Conservation (phyloP, 768 basidiomycete species). For the Neoboletus subvelutipes region DNA sequence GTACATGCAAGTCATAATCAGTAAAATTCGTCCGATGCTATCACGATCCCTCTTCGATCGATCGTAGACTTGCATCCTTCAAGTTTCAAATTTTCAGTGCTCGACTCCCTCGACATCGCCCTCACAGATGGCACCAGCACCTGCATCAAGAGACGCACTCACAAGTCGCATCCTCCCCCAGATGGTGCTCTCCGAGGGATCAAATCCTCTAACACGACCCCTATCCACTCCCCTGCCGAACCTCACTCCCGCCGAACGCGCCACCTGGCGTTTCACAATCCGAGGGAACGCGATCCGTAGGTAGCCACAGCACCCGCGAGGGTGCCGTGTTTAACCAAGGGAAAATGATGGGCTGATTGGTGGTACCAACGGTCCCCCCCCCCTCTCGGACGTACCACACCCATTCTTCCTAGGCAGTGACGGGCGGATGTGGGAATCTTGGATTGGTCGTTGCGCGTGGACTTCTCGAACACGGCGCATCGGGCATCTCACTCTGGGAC, state of each 20-base stretch:
- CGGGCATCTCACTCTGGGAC: conserved; percentile 28
- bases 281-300: conserved; percentile 43
- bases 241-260: conserved; percentile 27
- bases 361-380: background rate
- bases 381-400: background rate
- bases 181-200: conserved; percentile 34
- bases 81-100: background rate
- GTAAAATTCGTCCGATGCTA: background rate
- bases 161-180: conserved; percentile 30
- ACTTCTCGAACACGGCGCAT: conserved; percentile 45
- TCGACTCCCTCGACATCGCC: background rate
- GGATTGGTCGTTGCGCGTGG: conserved; percentile 39
- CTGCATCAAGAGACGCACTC: conserved; percentile 25
- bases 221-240: conserved; percentile 18
- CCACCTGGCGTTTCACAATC: conserved; percentile 37
- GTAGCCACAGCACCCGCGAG: background rate
- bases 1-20: background rate
- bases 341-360: background rate
- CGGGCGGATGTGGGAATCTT: conserved; percentile 43
- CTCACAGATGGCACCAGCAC: conserved; percentile 5
- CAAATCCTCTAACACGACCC: conserved; percentile 34
- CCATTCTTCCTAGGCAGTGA: conserved; percentile 30
- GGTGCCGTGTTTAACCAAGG: background rate
- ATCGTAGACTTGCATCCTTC: background rate
- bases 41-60: background rate